Conservation (phyloP, 805 yeast genomes). For the Starmera pachycereana region DNA sequence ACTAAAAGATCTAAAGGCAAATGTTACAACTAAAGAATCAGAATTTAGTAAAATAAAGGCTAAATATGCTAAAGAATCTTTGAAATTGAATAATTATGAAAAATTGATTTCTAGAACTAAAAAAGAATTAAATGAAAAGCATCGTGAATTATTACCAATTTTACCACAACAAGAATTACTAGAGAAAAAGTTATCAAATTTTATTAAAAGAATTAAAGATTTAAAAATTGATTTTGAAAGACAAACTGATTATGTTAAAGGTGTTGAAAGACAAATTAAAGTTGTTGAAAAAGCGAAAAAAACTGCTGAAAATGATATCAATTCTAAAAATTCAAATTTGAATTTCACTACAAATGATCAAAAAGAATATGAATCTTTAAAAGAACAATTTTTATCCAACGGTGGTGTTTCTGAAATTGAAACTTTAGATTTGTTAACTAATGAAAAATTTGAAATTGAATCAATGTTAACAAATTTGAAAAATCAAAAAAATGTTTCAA, state of each 20-base stretch:
- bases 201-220: slow-evolving; percentile 38
- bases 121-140: slow-evolving; percentile 27
- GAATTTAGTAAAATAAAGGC: slow-evolving; percentile 27
- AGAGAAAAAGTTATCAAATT: slow-evolving; percentile 33
- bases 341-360: slow-evolving; percentile 40
- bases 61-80: slow-evolving; percentile 35
- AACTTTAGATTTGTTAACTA: slow-evolving; percentile 28
- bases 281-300: slow-evolving; percentile 31
- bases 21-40: slow-evolving; percentile 26
- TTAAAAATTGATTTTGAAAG: slow-evolving; percentile 40
- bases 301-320: slow-evolving; percentile 26
- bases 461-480: slow-evolving; percentile 27
- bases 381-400: slow-evolving; percentile 42
- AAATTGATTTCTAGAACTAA: slow-evolving; percentile 26
- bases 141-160: slow-evolving; percentile 48
- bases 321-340: slow-evolving; percentile 21
- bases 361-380: slow-evolving; percentile 45
- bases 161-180: slow-evolving; percentile 44
- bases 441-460: slow-evolving; percentile 34
- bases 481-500: slow-evolving; percentile 25
- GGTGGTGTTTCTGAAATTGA: slow-evolving; percentile 53
- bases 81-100: slow-evolving; percentile 31
- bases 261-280: slow-evolving; percentile 36
- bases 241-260: slow-evolving; percentile 34
- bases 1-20: slow-evolving; percentile 22